Conservation (phyloP, 2,329 filamentous ascomycete genomes). For the Clonostachys rosea region DNA sequence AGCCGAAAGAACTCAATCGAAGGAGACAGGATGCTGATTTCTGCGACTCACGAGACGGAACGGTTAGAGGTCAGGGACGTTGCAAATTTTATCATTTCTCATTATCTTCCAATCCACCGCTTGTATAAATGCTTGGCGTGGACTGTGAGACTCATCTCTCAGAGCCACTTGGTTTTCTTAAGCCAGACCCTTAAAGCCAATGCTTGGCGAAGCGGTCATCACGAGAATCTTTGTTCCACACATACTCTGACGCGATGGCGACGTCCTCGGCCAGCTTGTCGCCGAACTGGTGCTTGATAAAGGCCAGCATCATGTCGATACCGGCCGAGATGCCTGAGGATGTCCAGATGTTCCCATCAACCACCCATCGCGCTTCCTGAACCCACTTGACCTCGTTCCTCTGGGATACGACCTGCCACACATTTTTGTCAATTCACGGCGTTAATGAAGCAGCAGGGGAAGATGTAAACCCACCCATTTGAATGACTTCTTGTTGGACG, state of each 20-base stretch:
- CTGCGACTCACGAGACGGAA: too few relatives aligned
- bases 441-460: background rate
- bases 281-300: conserved; percentile 30
- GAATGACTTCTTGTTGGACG: conserved; percentile 55
- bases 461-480: conserved; percentile 16
- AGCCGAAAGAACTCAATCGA: too few relatives aligned
- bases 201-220: conserved; percentile 48
- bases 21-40: too few relatives aligned
- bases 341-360: conserved; percentile 58
- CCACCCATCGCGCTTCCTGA: conserved; percentile 52
- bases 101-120: too few relatives aligned
- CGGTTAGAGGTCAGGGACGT: too few relatives aligned
- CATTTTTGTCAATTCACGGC: background rate
- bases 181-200: too few relatives aligned
- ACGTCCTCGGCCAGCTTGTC: conserved; percentile 37
- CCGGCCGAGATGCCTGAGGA: conserved; percentile 49
- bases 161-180: too few relatives aligned
- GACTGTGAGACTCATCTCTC: too few relatives aligned
- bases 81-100: too few relatives aligned
- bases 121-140: too few relatives aligned
- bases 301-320: conserved; percentile 30
- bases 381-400: conserved; percentile 48
- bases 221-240: conserved; percentile 40
- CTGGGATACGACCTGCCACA: conserved; percentile 22
- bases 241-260: conserved; percentile 50